phyloP scores from a whole-genome alignment of 495 filamentous ascomycete genomes.

The Ascobolus immersus region DNA sequence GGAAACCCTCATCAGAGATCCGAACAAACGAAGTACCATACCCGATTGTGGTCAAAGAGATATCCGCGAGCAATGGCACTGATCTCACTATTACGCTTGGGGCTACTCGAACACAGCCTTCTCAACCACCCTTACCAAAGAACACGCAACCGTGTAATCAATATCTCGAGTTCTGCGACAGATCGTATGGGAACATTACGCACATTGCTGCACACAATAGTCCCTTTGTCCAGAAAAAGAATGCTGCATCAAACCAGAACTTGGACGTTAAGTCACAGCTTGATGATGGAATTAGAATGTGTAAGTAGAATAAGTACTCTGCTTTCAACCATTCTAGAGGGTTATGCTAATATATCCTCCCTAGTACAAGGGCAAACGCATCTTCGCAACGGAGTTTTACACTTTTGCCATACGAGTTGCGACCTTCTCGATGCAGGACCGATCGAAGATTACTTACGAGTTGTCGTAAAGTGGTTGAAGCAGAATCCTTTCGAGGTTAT shows the following conservation, averaged over 20 bases:
- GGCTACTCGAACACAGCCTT: no score
- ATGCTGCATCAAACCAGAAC: slow-evolving; percentile 54
- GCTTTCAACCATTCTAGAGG: background rate
- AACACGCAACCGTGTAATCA: slow-evolving; percentile 64
- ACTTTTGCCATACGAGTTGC: slow-evolving; percentile 37
- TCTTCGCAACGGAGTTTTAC: slow-evolving; percentile 31
- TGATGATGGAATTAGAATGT: slow-evolving; percentile 66
- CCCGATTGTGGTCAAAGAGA: no score
- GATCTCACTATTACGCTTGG: no score
- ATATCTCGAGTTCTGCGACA: slow-evolving; percentile 56
- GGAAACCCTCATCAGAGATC: no score
- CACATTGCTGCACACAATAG: slow-evolving; percentile 71
- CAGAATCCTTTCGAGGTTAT: slow-evolving; percentile 68
- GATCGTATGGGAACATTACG: slow-evolving; percentile 74
- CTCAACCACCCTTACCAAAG: slow-evolving; percentile 21
- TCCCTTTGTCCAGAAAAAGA: slow-evolving; percentile 43
- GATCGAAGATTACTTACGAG: slow-evolving; percentile 43
- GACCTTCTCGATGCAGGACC: slow-evolving; percentile 54
- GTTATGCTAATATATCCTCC: background rate
- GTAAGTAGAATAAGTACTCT: slow-evolving; percentile 19
- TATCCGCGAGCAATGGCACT: no score
- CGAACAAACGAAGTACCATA: no score
- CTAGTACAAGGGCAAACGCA: slow-evolving; percentile 66
- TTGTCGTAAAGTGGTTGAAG: slow-evolving; percentile 46
- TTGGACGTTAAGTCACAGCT: slow-evolving; percentile 46